A percentile compares a stretch with the other conserved stretches of the same genome.
Conservation (phyloP, 1,284 basidiomycete genomes). For the Puccinia brachypodii region DNA sequence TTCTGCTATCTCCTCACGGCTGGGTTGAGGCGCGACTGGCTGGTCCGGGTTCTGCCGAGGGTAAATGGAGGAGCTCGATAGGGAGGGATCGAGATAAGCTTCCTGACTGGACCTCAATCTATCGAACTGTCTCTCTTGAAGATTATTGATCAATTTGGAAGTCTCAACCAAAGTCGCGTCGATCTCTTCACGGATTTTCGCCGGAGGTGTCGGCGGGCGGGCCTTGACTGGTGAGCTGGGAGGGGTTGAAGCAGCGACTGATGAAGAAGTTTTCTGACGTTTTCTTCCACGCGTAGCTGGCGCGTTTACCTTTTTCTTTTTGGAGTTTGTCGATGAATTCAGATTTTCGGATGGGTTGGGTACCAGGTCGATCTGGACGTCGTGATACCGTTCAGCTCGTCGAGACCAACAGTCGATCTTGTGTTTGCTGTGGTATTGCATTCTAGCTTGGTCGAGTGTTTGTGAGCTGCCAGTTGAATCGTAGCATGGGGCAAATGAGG, state of each 20-base stretch:
- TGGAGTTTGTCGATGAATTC: not conserved
- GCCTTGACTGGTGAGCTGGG: not conserved
- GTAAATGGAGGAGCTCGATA: not conserved
- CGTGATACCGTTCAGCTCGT: constrained; percentile 23
- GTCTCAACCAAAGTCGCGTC: not conserved
- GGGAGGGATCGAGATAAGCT: constrained; percentile 36
- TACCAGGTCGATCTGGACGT: constrained; percentile 6
- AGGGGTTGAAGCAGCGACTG: not conserved
- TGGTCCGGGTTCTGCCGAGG: not conserved
- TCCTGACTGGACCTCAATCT: constrained; percentile 25
- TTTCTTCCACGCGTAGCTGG: constrained; percentile 9
- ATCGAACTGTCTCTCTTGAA: constrained; percentile 46
- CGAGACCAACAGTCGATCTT: constrained; percentile 16
- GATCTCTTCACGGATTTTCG: not conserved
- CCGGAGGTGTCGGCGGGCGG: not conserved
- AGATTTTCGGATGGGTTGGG: not conserved
- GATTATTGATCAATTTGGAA: constrained; percentile 32
- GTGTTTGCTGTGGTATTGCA: constrained; percentile 17
- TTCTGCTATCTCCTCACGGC: constrained; percentile 17
- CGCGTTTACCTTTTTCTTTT: not conserved
- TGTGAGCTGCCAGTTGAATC: constrained; percentile 35
- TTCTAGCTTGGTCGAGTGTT: constrained; percentile 18
- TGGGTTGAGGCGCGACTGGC: not conserved
- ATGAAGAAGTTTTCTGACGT: constrained; percentile 30
- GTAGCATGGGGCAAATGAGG: constrained; percentile 45